Evolutionary conservation across 176 grass and related monocot genomes (phyloP).

Genomic region (Chrysopogon serrulatus): DNA sequence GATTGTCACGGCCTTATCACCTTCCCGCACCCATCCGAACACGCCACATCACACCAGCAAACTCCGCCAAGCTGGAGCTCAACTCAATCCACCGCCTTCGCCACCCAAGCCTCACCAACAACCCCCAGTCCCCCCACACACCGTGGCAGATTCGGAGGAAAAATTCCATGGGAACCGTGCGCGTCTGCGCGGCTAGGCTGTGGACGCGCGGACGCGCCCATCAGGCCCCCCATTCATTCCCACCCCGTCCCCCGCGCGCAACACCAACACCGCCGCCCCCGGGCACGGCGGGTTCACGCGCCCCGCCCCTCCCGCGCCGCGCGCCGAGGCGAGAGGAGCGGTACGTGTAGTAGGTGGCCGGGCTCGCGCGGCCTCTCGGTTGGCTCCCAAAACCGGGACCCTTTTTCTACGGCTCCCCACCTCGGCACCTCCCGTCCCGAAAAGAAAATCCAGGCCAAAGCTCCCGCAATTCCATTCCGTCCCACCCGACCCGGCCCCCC

Average conservation of each 20-base stretch:
- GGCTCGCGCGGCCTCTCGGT: not conserved
- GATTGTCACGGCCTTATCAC: not conserved
- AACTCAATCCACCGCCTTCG: not conserved
- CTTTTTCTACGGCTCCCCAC: conserved; percentile 17
- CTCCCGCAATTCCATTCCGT: not conserved
- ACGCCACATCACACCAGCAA: not conserved
- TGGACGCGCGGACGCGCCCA: not conserved
- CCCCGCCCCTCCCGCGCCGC: no score
- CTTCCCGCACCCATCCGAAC: not conserved
- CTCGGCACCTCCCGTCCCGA: not conserved
- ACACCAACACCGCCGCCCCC: no score
- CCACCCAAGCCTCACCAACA: not conserved
- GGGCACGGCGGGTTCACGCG: no score
- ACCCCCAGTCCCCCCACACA: no score
- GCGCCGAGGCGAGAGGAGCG: not conserved
- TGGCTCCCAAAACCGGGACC: not conserved
- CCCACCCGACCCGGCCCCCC: no score
- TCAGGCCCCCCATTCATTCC: not conserved
- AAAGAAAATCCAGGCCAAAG: not conserved
- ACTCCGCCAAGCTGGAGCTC: not conserved
- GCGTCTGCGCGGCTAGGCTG: no score
- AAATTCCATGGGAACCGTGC: no score
- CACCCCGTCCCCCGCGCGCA: not conserved
- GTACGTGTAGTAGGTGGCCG: not conserved
- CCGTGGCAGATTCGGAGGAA: no score